Evolutionary conservation across 371 early-diverging fungal genomes (phyloP), one percentile per base, ranked within the genome.

Genomic region (Apophysomyces trapeziformis): DNA sequence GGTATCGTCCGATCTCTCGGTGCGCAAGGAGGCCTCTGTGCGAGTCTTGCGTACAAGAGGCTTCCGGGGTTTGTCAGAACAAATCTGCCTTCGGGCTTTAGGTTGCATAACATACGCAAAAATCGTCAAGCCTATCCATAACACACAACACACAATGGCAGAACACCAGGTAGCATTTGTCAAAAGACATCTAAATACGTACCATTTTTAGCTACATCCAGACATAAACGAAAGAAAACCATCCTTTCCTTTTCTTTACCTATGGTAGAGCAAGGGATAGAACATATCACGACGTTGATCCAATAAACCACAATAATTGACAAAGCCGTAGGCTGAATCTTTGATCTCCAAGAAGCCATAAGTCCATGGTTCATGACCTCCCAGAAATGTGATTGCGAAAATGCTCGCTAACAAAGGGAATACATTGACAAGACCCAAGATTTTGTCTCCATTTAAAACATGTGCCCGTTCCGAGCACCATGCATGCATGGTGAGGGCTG

Each of bases 301-400:
- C n/a, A 77, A 59, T 18, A 66, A 4, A 18, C 38, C 46, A 38
- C 81, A 77, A 46, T 69, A 72, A 1, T 65, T 61, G 35, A 77
- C 68, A 26, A 75, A 77, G 9, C 81, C 81, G 60, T 60, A 70
- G 37, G 72, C 64, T 5, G 81, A 78, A 38, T 60, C 13, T n/a
- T 67, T 68, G 38, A 77, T 74, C 35, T 72, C 71, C 7, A 80
- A 68, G 13, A 70, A 60, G 1, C 74, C 74, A 36, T 74, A 60
- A 32, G 78, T 77, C 74, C 78, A 80, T 2, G 81, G 81, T 37
- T 80, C 81, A 61, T 74, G 73, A 9, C 57, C 68, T 13, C 64
- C 56, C 12, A 71, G 35, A 26, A 71, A 69, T 35, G 79, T 74
- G 26, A 67, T 66, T 1, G 61, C 26, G 26, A 69, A 8, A n/a